Conservation (phyloP, 352 stramenopile species). For the Phytophthora foliorum region DNA sequence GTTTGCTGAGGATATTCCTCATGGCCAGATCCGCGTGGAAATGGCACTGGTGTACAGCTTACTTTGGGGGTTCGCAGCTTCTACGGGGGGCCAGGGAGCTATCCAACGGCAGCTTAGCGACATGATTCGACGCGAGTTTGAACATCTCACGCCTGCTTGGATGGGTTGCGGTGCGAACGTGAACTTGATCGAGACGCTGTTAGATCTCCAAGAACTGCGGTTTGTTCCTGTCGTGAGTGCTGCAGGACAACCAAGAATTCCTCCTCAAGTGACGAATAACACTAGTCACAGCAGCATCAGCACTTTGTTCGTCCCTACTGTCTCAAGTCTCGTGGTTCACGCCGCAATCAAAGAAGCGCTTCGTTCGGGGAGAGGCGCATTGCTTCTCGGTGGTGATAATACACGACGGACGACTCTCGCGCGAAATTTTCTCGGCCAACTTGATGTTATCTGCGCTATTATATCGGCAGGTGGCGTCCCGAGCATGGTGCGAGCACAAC, state of each 20-base stretch:
- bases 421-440: conserved; percentile 49
- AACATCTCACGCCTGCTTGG: conserved; percentile 42
- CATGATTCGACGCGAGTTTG: conserved; percentile 41
- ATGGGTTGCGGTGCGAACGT: conserved; percentile 17
- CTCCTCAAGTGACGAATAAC: neutral
- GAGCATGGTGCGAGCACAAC: neutral
- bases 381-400: conserved; percentile 48
- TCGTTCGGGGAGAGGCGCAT: conserved; percentile 41
- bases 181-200: conserved; percentile 54
- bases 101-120: conserved; percentile 46
- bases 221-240: conserved; percentile 33
- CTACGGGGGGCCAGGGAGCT: conserved; percentile 17
- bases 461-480: conserved; percentile 15
- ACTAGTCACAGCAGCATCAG: conserved; percentile 8
- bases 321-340: conserved; percentile 54
- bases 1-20: conserved; percentile 2
- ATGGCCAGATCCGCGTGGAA: conserved; percentile 46
- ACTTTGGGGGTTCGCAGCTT: conserved; percentile 59
- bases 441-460: conserved; percentile 30
- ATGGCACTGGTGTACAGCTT: conserved; percentile 63
- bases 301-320: conserved; percentile 54
- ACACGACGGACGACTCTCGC: conserved; percentile 45
- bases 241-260: neutral
- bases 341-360: conserved; percentile 49
- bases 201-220: conserved; percentile 41